A percentile compares a stretch with the other conserved stretches of the same genome.
Evolutionary conservation across 176 grass and related monocot species (phyloP).

Genomic region (Aegilops umbellulata): DNA sequence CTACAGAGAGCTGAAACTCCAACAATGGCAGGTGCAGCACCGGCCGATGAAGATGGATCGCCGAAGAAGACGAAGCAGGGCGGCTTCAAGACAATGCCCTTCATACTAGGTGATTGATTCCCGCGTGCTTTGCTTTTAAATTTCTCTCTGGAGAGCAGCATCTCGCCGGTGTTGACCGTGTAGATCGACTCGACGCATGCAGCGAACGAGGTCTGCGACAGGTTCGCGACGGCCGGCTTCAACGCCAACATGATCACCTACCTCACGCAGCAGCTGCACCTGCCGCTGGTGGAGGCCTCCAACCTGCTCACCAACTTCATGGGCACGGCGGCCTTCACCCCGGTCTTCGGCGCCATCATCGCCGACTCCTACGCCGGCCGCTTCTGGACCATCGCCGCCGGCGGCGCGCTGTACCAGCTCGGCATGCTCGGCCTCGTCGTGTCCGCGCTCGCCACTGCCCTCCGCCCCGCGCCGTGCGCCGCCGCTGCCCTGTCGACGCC

Average conservation of each 20-base stretch:
- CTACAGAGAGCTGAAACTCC: background rate
- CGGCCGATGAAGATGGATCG: constrained; percentile 45
- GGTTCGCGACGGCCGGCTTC: constrained; percentile 63
- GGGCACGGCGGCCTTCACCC: constrained; percentile 66
- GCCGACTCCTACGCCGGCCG: constrained; percentile 86
- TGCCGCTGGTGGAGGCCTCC: constrained; percentile 76
- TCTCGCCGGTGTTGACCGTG: background rate
- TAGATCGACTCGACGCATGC: background rate
- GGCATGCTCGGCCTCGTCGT: constrained; percentile 80
- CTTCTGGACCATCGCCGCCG: constrained; percentile 72
- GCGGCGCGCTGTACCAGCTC: constrained; percentile 68
- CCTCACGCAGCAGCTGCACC: constrained; percentile 69
- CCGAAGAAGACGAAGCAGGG: constrained; percentile 47
- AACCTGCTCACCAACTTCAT: constrained; percentile 65
- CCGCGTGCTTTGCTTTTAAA: too few relatives aligned
- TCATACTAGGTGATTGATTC: constrained; percentile 50
- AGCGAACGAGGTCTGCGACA: constrained; percentile 79
- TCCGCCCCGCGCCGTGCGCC: constrained; percentile 7
- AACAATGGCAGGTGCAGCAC: constrained; percentile 16
- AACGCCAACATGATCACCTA: constrained; percentile 83
- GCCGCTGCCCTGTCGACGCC: background rate
- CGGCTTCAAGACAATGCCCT: constrained; percentile 72
- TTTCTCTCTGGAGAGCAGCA: background rate
- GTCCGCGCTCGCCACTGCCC: constrained; percentile 53
- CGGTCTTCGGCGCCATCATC: constrained; percentile 71